Evolutionary conservation across 129 eudicot species (phyloP), one percentile per base, ranked within the genome.

Genomic region (Ambrosia trifida): DNA sequence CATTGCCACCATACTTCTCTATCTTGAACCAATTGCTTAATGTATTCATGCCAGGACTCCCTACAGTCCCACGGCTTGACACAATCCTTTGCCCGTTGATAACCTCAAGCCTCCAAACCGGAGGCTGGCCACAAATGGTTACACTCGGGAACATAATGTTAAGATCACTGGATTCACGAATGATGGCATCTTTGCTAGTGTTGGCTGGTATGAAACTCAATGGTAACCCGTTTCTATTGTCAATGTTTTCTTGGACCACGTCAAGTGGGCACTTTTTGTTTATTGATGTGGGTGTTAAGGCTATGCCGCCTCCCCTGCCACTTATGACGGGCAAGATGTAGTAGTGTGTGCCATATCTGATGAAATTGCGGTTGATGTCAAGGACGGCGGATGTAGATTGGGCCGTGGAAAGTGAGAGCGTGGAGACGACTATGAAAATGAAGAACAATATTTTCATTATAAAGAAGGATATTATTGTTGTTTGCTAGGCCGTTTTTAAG

Each of bases 261-360:
- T 49, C 77, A 16, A 64, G 47, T 0, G 89, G 89, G 70, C 93
- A 84, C 3, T 79, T 65, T 1, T 51, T 14, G 53, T 83, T 81
- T 5, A 46, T n/a, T 31, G 75, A 68, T 8, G 72, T 36, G 65
- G 51, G 33, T 3, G 64, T 68, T 36, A 80, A 64, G 3, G 82
- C 54, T n/a, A 88, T 76, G 7, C 95, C 91, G 2, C 91, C 95
- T 0, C 86, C 90, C 14, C 68, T 66, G 33, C 94, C 94, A 0
- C 78, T 85, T 56, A 69, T 0, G 5, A 46, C 91, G 0, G 95
- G 95, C 61, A 80, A 17, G 50, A 88, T 88, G 83, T 78, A 72
- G 91, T 88, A 88, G 8, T 45, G 3, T 54, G 33, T 9, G 20
- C 82, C 78, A 2, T 81, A 60, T 11, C 63, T 58, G 62, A 88